Conservation (phyloP, 1,284 basidiomycete species). For the Leccinum fuscescens region DNA sequence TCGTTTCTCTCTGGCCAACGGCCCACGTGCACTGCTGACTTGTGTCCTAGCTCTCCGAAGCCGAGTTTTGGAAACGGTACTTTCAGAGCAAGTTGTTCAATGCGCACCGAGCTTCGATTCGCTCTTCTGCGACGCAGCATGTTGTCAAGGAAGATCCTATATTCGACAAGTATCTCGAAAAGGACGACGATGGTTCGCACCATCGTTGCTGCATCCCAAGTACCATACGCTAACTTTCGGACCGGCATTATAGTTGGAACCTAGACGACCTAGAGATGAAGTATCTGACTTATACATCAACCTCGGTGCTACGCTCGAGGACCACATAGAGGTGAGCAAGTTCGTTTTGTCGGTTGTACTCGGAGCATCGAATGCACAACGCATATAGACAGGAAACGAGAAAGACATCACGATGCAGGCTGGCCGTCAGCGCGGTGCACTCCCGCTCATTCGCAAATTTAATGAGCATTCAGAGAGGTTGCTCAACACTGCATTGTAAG, state of each 20-base stretch:
- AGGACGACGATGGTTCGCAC: conserved; percentile 84
- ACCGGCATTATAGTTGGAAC: background rate
- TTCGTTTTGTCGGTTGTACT: background rate
- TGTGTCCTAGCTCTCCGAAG: conserved; percentile 69
- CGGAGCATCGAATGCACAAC: background rate
- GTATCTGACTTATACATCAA: background rate
- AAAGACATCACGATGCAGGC: conserved; percentile 96
- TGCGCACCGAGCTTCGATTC: conserved; percentile 88
- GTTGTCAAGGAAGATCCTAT: conserved; percentile 90
- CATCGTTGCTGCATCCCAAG: too few species aligned
- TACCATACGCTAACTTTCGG: background rate
- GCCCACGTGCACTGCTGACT: conserved; percentile 4
- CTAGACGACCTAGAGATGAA: background rate
- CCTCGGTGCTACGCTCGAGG: background rate
- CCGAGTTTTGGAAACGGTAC: conserved; percentile 93
- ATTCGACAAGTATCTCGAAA: conserved; percentile 93
- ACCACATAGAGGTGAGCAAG: background rate
- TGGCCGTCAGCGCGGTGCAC: conserved; percentile 80
- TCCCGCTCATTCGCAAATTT: conserved; percentile 95
- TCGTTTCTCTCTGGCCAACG: background rate
- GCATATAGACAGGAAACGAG: conserved; percentile 75
- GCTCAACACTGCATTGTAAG: conserved; percentile 73
- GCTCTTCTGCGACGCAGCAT: conserved; percentile 81
- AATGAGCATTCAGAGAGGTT: conserved; percentile 95
- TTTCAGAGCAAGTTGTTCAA: conserved; percentile 96